phyloP scores from a whole-genome alignment of 345 rosid species.

The Limnanthes douglasii region DNA sequence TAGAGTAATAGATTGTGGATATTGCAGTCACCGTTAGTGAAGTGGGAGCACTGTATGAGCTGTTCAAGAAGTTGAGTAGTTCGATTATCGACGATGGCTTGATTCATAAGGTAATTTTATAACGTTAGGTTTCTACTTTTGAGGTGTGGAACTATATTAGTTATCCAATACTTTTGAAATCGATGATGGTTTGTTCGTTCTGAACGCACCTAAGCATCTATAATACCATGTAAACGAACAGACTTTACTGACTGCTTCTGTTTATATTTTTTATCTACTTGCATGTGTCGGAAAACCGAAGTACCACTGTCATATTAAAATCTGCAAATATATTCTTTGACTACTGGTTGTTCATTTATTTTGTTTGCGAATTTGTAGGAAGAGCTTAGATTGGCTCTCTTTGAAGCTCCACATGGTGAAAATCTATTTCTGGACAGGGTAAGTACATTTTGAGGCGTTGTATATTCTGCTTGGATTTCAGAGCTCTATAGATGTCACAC shows the following conservation, averaged over 20 bases:
- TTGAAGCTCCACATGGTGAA: constrained; percentile 43
- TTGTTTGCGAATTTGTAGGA: constrained; percentile 30
- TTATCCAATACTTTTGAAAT: neutral
- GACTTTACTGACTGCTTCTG: neutral
- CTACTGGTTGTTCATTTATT: no score
- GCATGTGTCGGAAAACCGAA: no score
- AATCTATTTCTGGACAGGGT: constrained; percentile 88
- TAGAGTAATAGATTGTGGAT: neutral
- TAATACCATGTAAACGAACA: no score
- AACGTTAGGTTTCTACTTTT: neutral
- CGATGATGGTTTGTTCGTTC: no score
- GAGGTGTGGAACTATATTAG: constrained; percentile 1
- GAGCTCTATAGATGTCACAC: no score
- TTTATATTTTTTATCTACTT: neutral
- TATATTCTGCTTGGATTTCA: neutral
- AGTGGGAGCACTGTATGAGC: constrained; percentile 57
- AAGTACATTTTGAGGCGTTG: constrained; percentile 9
- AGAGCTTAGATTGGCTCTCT: constrained; percentile 69
- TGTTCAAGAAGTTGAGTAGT: constrained; percentile 52
- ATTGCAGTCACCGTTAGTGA: constrained; percentile 54
- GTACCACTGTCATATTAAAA: no score
- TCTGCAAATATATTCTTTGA: no score
- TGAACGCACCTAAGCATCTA: no score
- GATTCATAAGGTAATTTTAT: constrained; percentile 53
- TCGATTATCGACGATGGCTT: constrained; percentile 55